Conservation (phyloP, 2,329 filamentous ascomycete species). For the Aspergillus novoparasiticus region DNA sequence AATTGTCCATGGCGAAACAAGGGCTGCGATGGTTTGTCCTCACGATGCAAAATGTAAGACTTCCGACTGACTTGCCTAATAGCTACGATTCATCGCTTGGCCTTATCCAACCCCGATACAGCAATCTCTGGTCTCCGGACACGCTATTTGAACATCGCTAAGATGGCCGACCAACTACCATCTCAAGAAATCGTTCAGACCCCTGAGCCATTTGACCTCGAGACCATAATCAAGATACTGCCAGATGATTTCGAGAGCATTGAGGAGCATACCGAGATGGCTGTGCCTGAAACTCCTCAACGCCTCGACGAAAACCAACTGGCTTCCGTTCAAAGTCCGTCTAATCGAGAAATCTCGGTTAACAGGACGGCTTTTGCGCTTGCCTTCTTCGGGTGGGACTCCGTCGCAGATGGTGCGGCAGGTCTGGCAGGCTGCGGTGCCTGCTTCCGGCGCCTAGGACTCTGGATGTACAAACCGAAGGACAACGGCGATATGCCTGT, state of each 20-base stretch:
- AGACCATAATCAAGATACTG: slow-evolving; percentile 32
- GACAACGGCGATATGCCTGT: slow-evolving; percentile 51
- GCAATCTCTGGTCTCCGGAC: slow-evolving; percentile 62
- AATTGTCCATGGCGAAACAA: slow-evolving; percentile 83
- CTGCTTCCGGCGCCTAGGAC: slow-evolving; percentile 82
- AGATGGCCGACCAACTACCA: slow-evolving; percentile 43
- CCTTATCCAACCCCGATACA: slow-evolving; percentile 62
- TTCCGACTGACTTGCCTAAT: slow-evolving; percentile 25
- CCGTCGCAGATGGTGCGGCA: slow-evolving; percentile 43
- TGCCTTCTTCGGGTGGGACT: slow-evolving; percentile 76
- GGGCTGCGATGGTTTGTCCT: slow-evolving; percentile 74
- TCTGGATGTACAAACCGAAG: slow-evolving; percentile 91
- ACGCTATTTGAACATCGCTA: slow-evolving; percentile 62
- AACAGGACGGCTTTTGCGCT: slow-evolving; percentile 68
- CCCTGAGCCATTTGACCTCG: slow-evolving; percentile 36
- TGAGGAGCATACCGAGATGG: slow-evolving; percentile 17
- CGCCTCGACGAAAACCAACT: slow-evolving; percentile 10
- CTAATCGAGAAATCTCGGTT: slow-evolving; percentile 33
- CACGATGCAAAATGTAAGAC: background rate
- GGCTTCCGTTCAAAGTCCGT: slow-evolving; percentile 4
- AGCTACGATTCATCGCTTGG: slow-evolving; percentile 67
- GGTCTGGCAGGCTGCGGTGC: slow-evolving; percentile 79
- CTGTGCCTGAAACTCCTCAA: slow-evolving; percentile 16
- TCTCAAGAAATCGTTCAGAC: slow-evolving; percentile 31
- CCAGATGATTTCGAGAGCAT: slow-evolving; percentile 29